These are phyloP conservation scores for Francoa sonchifolia DNA, from an alignment of 441 rosid genomes.

Conservation along the genomic window DNA sequence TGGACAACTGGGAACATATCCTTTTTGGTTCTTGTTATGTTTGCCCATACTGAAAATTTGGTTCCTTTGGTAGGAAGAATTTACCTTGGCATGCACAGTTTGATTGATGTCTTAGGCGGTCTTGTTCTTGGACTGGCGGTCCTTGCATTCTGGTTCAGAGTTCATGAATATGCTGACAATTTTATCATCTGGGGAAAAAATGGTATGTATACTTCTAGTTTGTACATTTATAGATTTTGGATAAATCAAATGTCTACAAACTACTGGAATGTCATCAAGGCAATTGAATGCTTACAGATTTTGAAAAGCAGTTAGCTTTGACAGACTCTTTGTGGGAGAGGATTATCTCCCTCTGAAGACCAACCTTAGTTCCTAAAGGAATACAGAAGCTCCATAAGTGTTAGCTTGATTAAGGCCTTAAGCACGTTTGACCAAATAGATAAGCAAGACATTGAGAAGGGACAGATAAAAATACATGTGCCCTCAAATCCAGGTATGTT, in stretches of 20 bases:
- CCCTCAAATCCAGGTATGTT: too few relatives aligned
- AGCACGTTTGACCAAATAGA: too few relatives aligned
- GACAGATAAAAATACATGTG: not conserved
- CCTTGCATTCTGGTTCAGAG: constrained; percentile 60
- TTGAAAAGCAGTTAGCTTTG: not conserved
- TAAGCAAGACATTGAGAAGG: not conserved
- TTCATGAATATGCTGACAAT: constrained; percentile 40
- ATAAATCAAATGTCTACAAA: too few relatives aligned
- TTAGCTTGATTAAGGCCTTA: not conserved
- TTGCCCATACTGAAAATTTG: constrained; percentile 12
- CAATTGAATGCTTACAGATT: constrained; percentile 1
- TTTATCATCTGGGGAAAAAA: constrained; percentile 69
- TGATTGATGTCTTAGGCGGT: constrained; percentile 68
- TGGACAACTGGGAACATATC: constrained; percentile 1
- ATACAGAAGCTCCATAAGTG: not conserved
- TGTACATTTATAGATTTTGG: constrained; percentile 1
- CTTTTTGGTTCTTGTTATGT: not conserved
- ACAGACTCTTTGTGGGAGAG: not conserved
- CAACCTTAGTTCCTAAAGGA: not conserved
- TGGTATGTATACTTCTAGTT: constrained; percentile 30
- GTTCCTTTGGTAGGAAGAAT: constrained; percentile 73
- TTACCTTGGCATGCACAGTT: constrained; percentile 98
- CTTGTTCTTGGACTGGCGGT: constrained; percentile 57
- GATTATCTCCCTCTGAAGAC: not conserved
- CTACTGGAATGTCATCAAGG: constrained; percentile 8